phyloP scores from a whole-genome alignment of 441 rosid species.

The Bocquillonia castaneifolia region DNA sequence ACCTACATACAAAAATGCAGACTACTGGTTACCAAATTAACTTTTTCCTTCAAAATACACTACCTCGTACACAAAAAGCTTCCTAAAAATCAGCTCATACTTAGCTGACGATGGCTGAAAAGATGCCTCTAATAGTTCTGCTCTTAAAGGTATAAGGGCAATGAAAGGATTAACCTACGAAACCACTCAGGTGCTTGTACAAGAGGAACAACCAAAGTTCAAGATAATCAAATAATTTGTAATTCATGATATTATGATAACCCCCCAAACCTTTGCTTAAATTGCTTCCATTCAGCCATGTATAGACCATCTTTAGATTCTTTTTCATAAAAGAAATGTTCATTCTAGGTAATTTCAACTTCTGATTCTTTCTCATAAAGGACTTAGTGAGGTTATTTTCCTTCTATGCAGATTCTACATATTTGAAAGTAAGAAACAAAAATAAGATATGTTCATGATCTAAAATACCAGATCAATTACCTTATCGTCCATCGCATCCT shows the following conservation, averaged over 20 bases:
- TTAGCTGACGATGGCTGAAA: neutral
- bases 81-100: neutral
- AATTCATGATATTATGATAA: neutral
- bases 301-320: neutral
- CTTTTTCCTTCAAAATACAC: neutral
- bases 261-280: neutral
- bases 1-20: neutral
- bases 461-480: constrained; percentile 31
- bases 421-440: neutral
- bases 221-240: neutral
- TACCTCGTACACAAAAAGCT: neutral
- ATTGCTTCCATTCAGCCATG: neutral
- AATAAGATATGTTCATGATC: neutral
- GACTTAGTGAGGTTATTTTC: neutral
- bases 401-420: neutral
- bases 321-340: neutral
- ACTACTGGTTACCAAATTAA: neutral
- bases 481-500: constrained; percentile 99
- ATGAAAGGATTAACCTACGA: neutral
- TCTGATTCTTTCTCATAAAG: neutral
- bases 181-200: neutral
- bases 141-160: neutral
- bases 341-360: neutral
- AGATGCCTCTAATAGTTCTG: neutral
- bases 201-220: constrained; percentile 7